Evolutionary conservation across 2,329 filamentous ascomycete species (phyloP).

Genomic region (Fusarium mangiferae): DNA sequence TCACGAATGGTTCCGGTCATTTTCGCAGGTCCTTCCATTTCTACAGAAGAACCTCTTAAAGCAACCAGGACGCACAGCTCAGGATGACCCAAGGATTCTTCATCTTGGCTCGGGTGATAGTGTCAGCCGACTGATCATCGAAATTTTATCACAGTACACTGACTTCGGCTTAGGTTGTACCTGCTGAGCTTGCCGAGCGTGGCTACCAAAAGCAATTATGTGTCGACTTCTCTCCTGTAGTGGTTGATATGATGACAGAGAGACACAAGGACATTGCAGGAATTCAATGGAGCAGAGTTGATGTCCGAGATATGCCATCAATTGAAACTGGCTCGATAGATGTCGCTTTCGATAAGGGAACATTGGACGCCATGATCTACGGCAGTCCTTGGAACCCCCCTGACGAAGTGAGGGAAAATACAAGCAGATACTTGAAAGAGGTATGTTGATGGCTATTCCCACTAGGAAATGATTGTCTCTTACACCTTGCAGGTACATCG

Average conservation of each 20-base stretch:
- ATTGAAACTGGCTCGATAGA: background rate
- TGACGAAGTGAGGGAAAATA: background rate
- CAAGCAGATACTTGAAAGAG: background rate
- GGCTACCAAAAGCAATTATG: background rate
- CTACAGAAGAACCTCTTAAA: background rate
- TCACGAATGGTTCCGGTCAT: background rate
- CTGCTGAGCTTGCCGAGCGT: background rate
- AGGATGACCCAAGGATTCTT: background rate
- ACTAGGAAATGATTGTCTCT: fast-evolving
- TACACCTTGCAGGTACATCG: background rate
- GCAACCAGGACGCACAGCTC: background rate
- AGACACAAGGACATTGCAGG: background rate
- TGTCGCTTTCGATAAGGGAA: slow-evolving; percentile 5
- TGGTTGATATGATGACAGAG: background rate
- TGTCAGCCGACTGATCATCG: fast-evolving
- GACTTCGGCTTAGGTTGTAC: background rate
- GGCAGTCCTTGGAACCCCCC: background rate
- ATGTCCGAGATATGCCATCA: background rate
- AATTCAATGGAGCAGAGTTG: background rate
- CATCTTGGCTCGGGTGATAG: background rate
- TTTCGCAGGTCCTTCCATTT: background rate
- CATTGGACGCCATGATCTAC: background rate
- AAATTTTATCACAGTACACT: fast-evolving
- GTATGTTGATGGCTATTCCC: background rate
- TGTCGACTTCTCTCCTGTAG: background rate